Evolutionary conservation across 306 rosid genomes (phyloP), one percentile per base, ranked within the genome.

Genomic region (Dryas drummondii): DNA sequence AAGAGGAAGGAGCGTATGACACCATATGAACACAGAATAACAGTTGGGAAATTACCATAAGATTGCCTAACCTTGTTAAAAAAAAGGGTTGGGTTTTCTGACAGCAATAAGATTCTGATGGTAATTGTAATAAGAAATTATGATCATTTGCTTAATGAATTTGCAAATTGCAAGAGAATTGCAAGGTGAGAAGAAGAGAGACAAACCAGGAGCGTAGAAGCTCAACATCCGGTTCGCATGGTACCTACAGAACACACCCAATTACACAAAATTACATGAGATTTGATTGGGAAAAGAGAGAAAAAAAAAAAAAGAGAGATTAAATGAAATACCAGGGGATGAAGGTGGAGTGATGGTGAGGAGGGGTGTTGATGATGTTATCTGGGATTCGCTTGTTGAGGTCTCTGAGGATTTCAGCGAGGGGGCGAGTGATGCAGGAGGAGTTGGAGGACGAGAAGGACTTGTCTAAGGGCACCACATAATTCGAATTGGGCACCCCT

Each of bases 151-250:
- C 64, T n/a, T 26, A 40, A 4, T 11, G 55, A 48, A 72, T 57
- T 15, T 1, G 37, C 16, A 74, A 48, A 48, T 5, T 15, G n/a
- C 8, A 48, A 45, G 4, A 13, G 7, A 49, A 14, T 13, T 2
- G 5, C 37, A 13, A 61, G 45, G 3, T n/a, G n/a, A 55, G 42
- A 17, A 44, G 64, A 68, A 78, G 41, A 11, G 10, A 56, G 27
- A 77, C 82, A 72, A 14, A 93, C 98, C 98, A 83, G 98, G 97
- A 61, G 98, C 99, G 26, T 92, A 94, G 88, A 94, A 92, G 87
- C 97, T 94, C 86, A 94, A 71, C 99, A 94, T 94, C 83, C 97
- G 83, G 65, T 94, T 94, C 5, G 99, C 99, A 83, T 94, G 99
- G 83, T 86, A 94, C 98, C 98, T 93, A 63, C 22, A 53, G 64